Base-by-base conservation (phyloP, 805 yeast genomes). In the Kodamaea kaohsiungensis region DNA sequence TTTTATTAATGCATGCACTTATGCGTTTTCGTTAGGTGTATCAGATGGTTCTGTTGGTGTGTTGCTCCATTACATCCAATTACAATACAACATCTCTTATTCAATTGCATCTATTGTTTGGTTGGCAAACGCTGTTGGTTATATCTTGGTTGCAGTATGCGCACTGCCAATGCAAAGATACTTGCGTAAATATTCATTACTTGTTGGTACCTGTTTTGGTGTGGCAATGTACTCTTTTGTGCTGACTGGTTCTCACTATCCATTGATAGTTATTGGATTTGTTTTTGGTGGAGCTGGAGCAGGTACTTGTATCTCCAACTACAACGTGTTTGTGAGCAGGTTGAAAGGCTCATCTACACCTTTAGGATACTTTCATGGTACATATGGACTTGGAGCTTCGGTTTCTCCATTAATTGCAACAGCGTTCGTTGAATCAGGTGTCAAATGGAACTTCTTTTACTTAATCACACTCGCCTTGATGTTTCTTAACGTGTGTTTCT, bases 341-440 rank as follows among this genome's bases (percentile, higher is more conserved):
- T 53, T 65, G 48, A 62, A 63, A 12, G 63, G 64, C 19, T 56
- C 59, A 35, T 60, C 68, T 12, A 57, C 53, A 37, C 60, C 60
- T 22, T 51, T 65, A 16, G 60, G 63, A 3, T 52, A 55, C 15
- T 64, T 61, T 53, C 68, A 65, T 46, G 69, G 65, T 12, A 49
- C 57, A 12, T 65, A 65, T 54, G 69, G 69, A 5, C 16, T 62
- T n/a, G 68, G 68, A 6, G 61, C 67, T 45, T 52, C 70, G 57
- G 47, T 68, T 7, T 58, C 65, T 8, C 67, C 67, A 2, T 52
- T 64, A 40, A 46, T 58, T 22, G 65, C 66, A 17, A 63, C 65
- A 2, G 53, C 60, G 7, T 55, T 61, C 55, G 52, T 63, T 4
- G 60, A 59, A 22, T 49, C 53, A 10, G 55, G 52, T 3, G 39